Evolutionary conservation across 1,284 basidiomycete genomes (phyloP).

Genomic region (Naganishia cerealis): DNA sequence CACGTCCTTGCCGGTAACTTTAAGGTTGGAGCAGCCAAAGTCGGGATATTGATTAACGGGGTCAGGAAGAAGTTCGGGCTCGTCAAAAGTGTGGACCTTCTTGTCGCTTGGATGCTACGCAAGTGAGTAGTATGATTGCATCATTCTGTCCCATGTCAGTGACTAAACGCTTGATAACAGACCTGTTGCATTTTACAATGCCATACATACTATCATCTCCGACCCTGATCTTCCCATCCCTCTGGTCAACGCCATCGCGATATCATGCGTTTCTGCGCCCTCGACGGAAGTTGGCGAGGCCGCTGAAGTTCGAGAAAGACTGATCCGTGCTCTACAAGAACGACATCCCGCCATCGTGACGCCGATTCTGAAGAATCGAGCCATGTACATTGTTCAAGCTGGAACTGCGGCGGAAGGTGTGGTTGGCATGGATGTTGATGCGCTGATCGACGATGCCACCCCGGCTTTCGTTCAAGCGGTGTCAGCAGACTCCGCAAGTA

Average conservation of each 20-base stretch:
- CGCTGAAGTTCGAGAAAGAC: conserved; percentile 37
- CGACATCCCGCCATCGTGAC: conserved; percentile 46
- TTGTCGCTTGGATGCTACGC: conserved; percentile 29
- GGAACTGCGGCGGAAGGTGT: conserved; percentile 20
- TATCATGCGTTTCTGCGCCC: conserved; percentile 38
- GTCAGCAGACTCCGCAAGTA: conserved; percentile 51
- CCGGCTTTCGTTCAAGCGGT: conserved; percentile 49
- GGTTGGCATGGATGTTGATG: conserved; percentile 24
- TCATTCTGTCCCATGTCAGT: neutral
- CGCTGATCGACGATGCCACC: conserved; percentile 30
- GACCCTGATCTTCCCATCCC: conserved; percentile 38
- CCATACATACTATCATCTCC: conserved; percentile 40
- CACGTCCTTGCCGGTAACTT: conserved; percentile 35
- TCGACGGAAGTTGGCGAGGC: conserved; percentile 33
- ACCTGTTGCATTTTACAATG: conserved; percentile 34
- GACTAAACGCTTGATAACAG: neutral
- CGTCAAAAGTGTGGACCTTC: conserved; percentile 31
- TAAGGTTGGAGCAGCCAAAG: conserved; percentile 38
- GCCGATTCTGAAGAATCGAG: conserved; percentile 26
- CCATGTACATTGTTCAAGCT: conserved; percentile 23
- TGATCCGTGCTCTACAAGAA: conserved; percentile 46
- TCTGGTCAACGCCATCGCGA: conserved; percentile 40
- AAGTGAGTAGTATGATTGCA: conserved; percentile 3
- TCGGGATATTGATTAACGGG: conserved; percentile 39
- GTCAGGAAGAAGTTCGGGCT: conserved; percentile 50